Conservation (phyloP, 2,329 filamentous ascomycete species). For the Cladophialophora psammophila region DNA sequence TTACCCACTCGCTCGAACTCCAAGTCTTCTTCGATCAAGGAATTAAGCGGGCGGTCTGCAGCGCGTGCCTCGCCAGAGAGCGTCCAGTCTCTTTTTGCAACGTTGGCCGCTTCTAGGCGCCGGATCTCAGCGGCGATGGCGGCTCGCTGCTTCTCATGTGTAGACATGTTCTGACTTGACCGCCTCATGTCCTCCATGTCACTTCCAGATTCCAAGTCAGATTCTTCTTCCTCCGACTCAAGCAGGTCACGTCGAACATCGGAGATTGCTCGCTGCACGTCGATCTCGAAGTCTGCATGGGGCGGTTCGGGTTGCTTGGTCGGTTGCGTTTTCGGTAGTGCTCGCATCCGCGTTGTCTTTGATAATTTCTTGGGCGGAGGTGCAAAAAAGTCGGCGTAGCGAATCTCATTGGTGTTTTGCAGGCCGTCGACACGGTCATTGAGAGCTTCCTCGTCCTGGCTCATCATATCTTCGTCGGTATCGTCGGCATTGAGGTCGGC, state of each 20-base stretch:
- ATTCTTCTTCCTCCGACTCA: slow-evolving; percentile 71
- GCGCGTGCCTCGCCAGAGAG: slow-evolving; percentile 87
- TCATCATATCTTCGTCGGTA: slow-evolving; percentile 66
- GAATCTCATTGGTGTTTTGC: slow-evolving; percentile 84
- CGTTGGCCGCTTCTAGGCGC: slow-evolving; percentile 84
- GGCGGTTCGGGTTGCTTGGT: slow-evolving; percentile 53
- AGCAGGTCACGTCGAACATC: slow-evolving; percentile 90
- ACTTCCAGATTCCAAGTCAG: slow-evolving; percentile 64
- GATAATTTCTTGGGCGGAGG: slow-evolving; percentile 77
- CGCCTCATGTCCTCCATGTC: slow-evolving; percentile 32
- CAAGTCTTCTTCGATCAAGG: slow-evolving; percentile 89
- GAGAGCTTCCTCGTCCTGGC: slow-evolving; percentile 60
- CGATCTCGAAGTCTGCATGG: slow-evolving; percentile 62
- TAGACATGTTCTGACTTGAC: slow-evolving; percentile 59
- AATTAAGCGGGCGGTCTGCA: slow-evolving; percentile 83
- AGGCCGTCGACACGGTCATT: slow-evolving; percentile 64
- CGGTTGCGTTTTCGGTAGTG: slow-evolving; percentile 61
- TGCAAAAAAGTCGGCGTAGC: slow-evolving; percentile 93
- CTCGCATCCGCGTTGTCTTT: slow-evolving; percentile 62
- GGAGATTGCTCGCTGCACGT: slow-evolving; percentile 82
- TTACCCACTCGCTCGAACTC: slow-evolving; percentile 97
- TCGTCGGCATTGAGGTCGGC: slow-evolving; percentile 75
- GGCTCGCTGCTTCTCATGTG: slow-evolving; percentile 85
- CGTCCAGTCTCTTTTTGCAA: slow-evolving; percentile 90
- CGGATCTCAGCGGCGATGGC: slow-evolving; percentile 90